Conservation (phyloP, 805 yeast species). For the Kodamaea jinghongensis region DNA sequence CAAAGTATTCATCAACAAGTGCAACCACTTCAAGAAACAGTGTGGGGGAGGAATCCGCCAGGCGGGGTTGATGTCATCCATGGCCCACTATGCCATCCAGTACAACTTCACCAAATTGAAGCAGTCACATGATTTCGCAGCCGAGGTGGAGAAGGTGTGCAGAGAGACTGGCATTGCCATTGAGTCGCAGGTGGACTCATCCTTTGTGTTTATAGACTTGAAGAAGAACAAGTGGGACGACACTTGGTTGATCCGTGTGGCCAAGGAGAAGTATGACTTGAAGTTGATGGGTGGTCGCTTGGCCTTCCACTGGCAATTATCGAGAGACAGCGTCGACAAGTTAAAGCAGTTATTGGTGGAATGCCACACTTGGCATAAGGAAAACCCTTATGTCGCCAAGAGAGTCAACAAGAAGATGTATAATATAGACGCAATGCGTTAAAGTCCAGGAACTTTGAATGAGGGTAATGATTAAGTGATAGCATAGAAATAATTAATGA, state of each 20-base stretch:
- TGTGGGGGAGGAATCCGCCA: constrained; percentile 94
- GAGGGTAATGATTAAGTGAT: too few species aligned
- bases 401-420: constrained; percentile 14
- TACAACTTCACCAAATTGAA: constrained; percentile 62
- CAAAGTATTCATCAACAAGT: constrained; percentile 55
- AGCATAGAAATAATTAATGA: constrained; percentile 1
- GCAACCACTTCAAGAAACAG: constrained; percentile 86
- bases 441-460: too few species aligned
- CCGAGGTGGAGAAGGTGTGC: constrained; percentile 54
- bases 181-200: constrained; percentile 78
- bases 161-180: constrained; percentile 50
- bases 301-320: constrained; percentile 65
- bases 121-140: constrained; percentile 50
- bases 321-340: constrained; percentile 28
- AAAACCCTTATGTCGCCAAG: constrained; percentile 10
- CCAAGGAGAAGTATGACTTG: constrained; percentile 53
- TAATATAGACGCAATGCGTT: constrained; percentile 10
- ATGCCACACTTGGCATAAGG: constrained; percentile 28
- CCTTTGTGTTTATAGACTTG: constrained; percentile 75
- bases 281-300: constrained; percentile 70
- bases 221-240: constrained; percentile 54
- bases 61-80: constrained; percentile 73
- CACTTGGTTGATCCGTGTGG: constrained; percentile 49
- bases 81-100: constrained; percentile 78
- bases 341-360: constrained; percentile 55